phyloP scores from a whole-genome alignment of 257 asterid genomes.

The Rauvolfia tetraphylla region DNA sequence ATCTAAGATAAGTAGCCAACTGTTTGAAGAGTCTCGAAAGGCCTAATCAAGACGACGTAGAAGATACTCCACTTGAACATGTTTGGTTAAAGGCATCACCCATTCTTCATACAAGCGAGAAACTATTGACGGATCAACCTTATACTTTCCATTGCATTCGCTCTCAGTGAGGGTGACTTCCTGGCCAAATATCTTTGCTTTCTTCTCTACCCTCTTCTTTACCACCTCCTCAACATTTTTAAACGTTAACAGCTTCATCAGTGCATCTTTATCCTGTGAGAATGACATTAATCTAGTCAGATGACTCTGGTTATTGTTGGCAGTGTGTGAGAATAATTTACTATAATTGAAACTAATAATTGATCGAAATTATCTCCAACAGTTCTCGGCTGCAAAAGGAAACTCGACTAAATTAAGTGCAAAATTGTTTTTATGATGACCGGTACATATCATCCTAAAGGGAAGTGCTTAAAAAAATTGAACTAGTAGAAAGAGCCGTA shows the following conservation, averaged over 20 bases:
- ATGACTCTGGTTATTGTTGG: background rate
- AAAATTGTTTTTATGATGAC: background rate
- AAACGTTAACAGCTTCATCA: slow-evolving; percentile 72
- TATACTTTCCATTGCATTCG: slow-evolving; percentile 32
- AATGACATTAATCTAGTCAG: background rate
- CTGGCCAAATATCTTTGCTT: slow-evolving; percentile 63
- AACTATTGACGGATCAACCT: slow-evolving; percentile 59
- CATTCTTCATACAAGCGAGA: slow-evolving; percentile 59
- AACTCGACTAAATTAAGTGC: background rate
- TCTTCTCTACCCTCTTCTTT: slow-evolving; percentile 74
- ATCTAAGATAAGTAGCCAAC: no score
- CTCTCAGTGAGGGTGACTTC: slow-evolving; percentile 45
- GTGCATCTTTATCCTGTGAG: slow-evolving; percentile 66
- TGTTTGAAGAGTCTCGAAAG: background rate
- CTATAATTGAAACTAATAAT: background rate
- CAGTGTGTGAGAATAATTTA: background rate
- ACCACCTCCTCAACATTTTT: slow-evolving; percentile 66
- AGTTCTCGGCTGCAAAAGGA: no score
- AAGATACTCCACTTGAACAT: slow-evolving; percentile 81
- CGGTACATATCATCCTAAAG: background rate
- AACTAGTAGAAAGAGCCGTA: background rate
- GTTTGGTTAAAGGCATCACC: slow-evolving; percentile 82
- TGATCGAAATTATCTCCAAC: background rate
- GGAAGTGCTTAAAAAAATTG: background rate
- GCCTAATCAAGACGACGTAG: slow-evolving; percentile 52